phyloP scores from a whole-genome alignment of 441 rosid species.

The Gossypium davidsonii region DNA sequence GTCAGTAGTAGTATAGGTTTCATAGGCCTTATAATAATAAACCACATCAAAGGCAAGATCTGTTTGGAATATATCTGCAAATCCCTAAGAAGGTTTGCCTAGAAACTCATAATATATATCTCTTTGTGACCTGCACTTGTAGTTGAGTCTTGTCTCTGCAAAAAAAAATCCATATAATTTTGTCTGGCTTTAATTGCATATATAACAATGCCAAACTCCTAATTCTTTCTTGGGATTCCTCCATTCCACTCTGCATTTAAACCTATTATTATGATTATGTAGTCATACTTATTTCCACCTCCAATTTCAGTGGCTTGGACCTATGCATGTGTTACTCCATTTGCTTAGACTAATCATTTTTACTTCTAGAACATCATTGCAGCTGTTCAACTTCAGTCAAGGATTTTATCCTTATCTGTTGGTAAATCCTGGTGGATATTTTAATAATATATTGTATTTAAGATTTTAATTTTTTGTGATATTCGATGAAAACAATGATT shows the following conservation, averaged over 20 bases:
- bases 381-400: background rate
- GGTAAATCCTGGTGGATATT: too few relatives aligned
- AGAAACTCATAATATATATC: slow-evolving; percentile 18
- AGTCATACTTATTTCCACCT: background rate
- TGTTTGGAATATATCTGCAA: slow-evolving; percentile 31
- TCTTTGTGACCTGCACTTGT: too few relatives aligned
- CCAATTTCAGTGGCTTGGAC: slow-evolving; percentile 16
- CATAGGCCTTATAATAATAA: slow-evolving; percentile 4
- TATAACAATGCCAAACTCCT: slow-evolving; percentile 63
- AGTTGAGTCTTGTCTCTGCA: too few relatives aligned
- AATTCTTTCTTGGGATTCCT: slow-evolving; percentile 79
- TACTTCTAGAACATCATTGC: slow-evolving; percentile 6
- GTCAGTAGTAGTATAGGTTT: slow-evolving; percentile 14
- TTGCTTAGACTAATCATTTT: slow-evolving; percentile 26
- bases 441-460: background rate
- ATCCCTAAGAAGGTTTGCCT: slow-evolving; percentile 40
- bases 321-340: too few relatives aligned
- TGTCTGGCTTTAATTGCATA: slow-evolving; percentile 48
- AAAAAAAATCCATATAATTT: slow-evolving; percentile 15
- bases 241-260: too few relatives aligned
- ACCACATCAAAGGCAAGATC: slow-evolving; percentile 26
- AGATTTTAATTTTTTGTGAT: background rate
- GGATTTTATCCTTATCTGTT: background rate
- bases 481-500: background rate
- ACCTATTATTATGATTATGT: too few relatives aligned